These are phyloP conservation scores for Sungouiozyma intestinalis DNA, from an alignment of 805 yeast genomes.

Conservation along the genomic window DNA sequence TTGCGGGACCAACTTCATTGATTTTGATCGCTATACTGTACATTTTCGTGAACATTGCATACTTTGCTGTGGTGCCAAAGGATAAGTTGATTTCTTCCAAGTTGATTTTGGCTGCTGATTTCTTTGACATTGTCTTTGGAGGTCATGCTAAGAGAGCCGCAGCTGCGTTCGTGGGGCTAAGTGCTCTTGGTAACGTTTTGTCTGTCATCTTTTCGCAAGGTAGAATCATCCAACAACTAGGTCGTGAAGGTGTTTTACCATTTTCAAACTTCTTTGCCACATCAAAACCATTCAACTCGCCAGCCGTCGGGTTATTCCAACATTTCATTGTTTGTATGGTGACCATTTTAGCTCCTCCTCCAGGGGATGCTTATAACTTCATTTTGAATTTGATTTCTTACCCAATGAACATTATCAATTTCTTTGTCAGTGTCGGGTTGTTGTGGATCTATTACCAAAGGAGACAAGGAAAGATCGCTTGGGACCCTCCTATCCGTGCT, in stretches of 20 bases:
- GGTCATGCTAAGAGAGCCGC: conserved; percentile 58
- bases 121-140: conserved; percentile 66
- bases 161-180: conserved; percentile 68
- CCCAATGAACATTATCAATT: conserved; percentile 68
- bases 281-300: conserved; percentile 63
- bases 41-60: conserved; percentile 68
- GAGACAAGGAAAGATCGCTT: conserved; percentile 38
- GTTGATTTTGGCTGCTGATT: conserved; percentile 63
- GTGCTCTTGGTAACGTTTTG: conserved; percentile 74
- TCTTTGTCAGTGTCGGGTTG: conserved; percentile 48
- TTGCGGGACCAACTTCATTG: conserved; percentile 70
- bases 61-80: conserved; percentile 71
- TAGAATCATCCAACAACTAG: conserved; percentile 68
- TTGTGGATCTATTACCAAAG: conserved; percentile 46
- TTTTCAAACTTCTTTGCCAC: conserved; percentile 62
- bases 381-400: conserved; percentile 70
- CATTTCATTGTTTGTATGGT: conserved; percentile 70
- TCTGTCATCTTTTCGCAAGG: conserved; percentile 78
- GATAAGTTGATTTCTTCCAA: conserved; percentile 52
- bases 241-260: conserved; percentile 74
- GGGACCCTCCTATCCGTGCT: conserved; percentile 68
- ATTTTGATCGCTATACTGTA: conserved; percentile 51
- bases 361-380: conserved; percentile 81
- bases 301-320: conserved; percentile 60
- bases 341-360: conserved; percentile 70